Percentiles rank a stretch among this genome's conserved stretches.
Evolutionary conservation across 2,329 filamentous ascomycete species (phyloP).

Genomic region (Cercospora nicotianae): DNA sequence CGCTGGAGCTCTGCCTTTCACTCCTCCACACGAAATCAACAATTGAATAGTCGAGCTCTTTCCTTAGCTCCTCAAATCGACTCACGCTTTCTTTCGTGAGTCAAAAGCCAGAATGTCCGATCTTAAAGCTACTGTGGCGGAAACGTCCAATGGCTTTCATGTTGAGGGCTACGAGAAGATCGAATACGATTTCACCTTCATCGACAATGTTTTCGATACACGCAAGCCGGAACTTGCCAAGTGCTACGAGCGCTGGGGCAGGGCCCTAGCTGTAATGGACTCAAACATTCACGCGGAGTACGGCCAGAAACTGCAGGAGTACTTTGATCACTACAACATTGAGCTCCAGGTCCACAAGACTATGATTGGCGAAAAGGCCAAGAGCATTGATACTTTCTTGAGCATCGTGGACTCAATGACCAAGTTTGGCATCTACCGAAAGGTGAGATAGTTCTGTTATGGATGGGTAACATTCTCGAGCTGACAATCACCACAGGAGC

Average conservation of each 20-base stretch:
- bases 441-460: constrained; percentile 36
- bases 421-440: constrained; percentile 64
- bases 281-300: no score
- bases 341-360: constrained; percentile 68
- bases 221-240: constrained; percentile 62
- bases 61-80: constrained; percentile 14
- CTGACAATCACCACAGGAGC: constrained; percentile 50
- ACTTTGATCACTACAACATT: constrained; percentile 66
- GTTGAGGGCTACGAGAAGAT: constrained; percentile 75
- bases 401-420: constrained; percentile 73
- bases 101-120: constrained; percentile 60
- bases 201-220: constrained; percentile 66
- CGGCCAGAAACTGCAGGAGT: no score
- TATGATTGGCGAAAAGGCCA: constrained; percentile 73
- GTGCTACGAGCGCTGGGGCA: constrained; percentile 65
- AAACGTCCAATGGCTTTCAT: constrained; percentile 66
- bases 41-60: constrained; percentile 18
- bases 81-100: constrained; percentile 13
- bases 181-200: constrained; percentile 72
- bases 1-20: neutral
- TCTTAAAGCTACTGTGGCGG: constrained; percentile 63
- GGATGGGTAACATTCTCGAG: neutral
- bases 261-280: constrained; percentile 69
- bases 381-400: constrained; percentile 68
- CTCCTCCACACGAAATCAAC: constrained; percentile 3